These are phyloP conservation scores for Psilocybe cyanescens DNA, from an alignment of 768 basidiomycete genomes.

Conservation along the genomic window DNA sequence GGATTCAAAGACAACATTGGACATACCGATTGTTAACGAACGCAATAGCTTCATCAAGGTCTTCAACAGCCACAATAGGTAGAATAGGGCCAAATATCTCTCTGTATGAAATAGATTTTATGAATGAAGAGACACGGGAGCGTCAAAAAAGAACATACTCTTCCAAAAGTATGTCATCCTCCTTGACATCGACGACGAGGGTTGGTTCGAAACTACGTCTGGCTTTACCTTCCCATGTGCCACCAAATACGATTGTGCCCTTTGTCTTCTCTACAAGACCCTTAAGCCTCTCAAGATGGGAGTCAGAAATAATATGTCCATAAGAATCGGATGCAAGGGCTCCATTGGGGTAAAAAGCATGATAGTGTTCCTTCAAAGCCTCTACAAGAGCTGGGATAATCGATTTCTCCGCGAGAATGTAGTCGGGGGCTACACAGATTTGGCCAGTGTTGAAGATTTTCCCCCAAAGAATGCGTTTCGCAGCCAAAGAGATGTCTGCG, in stretches of 20 bases:
- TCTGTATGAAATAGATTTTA: constrained; percentile 33
- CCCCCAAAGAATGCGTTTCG: constrained; percentile 69
- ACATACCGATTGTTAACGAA: constrained; percentile 57
- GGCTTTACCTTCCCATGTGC: constrained; percentile 25
- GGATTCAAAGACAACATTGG: neutral
- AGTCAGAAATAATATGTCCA: constrained; percentile 54
- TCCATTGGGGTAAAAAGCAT: constrained; percentile 56
- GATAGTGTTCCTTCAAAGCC: constrained; percentile 45
- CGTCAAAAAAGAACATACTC: constrained; percentile 42
- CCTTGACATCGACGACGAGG: constrained; percentile 49
- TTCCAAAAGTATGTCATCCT: constrained; percentile 61
- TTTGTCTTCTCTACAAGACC: constrained; percentile 55
- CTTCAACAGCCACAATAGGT: constrained; percentile 62
- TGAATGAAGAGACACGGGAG: neutral
- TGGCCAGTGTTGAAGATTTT: constrained; percentile 72
- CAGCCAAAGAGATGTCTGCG: constrained; percentile 50
- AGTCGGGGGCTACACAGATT: constrained; percentile 64
- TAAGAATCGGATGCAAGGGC: constrained; percentile 47
- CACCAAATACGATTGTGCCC: constrained; percentile 59
- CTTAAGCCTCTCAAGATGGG: constrained; percentile 57
- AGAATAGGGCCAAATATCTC: constrained; percentile 79
- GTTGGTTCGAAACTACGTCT: constrained; percentile 60
- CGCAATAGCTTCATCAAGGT: constrained; percentile 55
- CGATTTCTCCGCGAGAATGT: constrained; percentile 40
- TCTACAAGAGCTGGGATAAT: constrained; percentile 51